Evolutionary conservation across 2,329 filamentous ascomycete genomes (phyloP), one percentile per base, ranked within the genome.

Genomic region (Penicillium aurantiogriseum): DNA sequence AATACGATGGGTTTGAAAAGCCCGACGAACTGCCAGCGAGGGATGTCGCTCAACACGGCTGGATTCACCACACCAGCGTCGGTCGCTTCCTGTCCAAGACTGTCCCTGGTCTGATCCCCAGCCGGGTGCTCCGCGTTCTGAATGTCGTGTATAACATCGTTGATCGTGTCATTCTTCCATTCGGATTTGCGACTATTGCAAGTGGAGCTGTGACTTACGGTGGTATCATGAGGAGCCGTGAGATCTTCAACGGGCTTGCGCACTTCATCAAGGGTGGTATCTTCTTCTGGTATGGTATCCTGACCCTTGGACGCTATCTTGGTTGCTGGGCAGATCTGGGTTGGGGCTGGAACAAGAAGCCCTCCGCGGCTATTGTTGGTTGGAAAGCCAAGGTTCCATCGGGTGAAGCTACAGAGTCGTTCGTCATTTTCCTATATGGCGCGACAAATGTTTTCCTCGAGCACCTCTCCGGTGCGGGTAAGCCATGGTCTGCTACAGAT

Each of bases 231-330:
- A 87, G 88, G 72, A 88, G 84, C 5, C 73, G 74, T 23, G 80
- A 80, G 3, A 79, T 97, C 56, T 95, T 93, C 79, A 92, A 87
- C 65, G 91, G 93, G 2, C 81, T 97, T 42, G 93, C 93, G 8
- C 93, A 97, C 71, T 96, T 91, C 79, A 87, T 97, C 73, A 97
- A 97, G 73, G 93, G 93, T 45, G 90, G 90, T 4, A 89, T 97
- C 54, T 97, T 97, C 80, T 91, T 97, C 77, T 94, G 91, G 87
- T 90, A 95, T 62, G 93, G 93, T 9, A 76, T 96, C 21, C 77
- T 97, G 59, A 96, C 91, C 0, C 81, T 97, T 4, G 92, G 91
- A 31, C 88, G 93, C 55, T 97, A 91, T 89, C 86, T 92, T 69
- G 93, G 93, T 27, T 90, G 89, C 72, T 97, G 96, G 72, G 87